Evolutionary conservation across 2,329 filamentous ascomycete genomes (phyloP).

Genomic region (Thermothelomyces thermophilus): DNA sequence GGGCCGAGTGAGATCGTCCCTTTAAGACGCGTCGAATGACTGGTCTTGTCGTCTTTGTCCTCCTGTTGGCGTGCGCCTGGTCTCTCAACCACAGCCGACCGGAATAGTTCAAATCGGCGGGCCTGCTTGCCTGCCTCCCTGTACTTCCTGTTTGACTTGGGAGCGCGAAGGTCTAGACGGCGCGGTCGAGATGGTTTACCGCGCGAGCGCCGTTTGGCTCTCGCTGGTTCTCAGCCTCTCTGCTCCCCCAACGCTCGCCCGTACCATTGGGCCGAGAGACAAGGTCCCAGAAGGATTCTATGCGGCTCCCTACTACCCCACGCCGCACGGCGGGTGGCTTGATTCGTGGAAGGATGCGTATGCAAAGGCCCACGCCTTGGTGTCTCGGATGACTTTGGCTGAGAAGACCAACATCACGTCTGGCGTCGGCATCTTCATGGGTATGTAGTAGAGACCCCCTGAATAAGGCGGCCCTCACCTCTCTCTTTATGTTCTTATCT

Average conservation of each 20-base stretch:
- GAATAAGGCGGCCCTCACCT: too few species aligned
- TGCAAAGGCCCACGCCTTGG: conserved; percentile 58
- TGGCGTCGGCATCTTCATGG: conserved; percentile 67
- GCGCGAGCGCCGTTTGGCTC: conserved; percentile 11
- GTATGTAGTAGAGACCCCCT: conserved; percentile 31
- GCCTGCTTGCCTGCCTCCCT: neutral
- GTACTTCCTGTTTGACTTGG: neutral
- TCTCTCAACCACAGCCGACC: neutral
- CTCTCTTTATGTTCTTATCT: neutral
- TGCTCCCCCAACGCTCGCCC: conserved; percentile 19
- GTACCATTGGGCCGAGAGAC: conserved; percentile 24
- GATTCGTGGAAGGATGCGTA: conserved; percentile 65
- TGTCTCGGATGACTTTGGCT: conserved; percentile 69
- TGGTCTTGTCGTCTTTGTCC: too few species aligned
- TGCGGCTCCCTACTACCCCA: conserved; percentile 61
- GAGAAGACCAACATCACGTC: conserved; percentile 75
- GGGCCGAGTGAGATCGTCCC: neutral
- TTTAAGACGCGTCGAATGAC: too few species aligned
- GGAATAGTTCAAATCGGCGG: neutral
- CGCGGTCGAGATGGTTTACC: conserved; percentile 19
- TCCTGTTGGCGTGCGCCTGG: neutral
- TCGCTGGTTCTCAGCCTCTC: conserved; percentile 17
- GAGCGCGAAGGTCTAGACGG: neutral
- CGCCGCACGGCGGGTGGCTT: conserved; percentile 65
- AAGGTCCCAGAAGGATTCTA: conserved; percentile 33